Conservation (phyloP, 2,329 filamentous ascomycete species). For the Xylaria sp. region DNA sequence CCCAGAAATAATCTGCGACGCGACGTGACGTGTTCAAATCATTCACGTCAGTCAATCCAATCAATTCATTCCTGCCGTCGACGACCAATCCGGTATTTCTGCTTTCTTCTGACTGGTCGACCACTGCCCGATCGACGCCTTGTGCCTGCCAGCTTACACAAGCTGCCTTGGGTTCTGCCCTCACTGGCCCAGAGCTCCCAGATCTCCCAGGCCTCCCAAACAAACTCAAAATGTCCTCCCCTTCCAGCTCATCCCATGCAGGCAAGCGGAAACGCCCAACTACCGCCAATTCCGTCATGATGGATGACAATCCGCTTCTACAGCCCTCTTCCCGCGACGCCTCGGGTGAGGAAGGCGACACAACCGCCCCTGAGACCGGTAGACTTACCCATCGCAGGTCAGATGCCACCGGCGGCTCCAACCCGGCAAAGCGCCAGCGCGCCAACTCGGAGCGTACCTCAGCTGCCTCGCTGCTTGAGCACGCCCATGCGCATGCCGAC, state of each 20-base stretch:
- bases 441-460: conserved; percentile 62
- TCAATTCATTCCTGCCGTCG: conserved; percentile 10
- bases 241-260: conserved; percentile 57
- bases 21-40: conserved; percentile 20
- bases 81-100: conserved; percentile 2
- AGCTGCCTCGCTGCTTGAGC: conserved; percentile 52
- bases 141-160: conserved; percentile 1
- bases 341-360: conserved; percentile 80
- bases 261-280: conserved; percentile 83
- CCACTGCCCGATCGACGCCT: background rate
- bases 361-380: conserved; percentile 67
- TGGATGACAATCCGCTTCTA: conserved; percentile 63
- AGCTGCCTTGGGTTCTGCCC: background rate
- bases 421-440: conserved; percentile 79
- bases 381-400: conserved; percentile 64
- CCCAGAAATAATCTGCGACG: background rate
- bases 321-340: conserved; percentile 81
- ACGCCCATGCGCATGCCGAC: conserved; percentile 38
- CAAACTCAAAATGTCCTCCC: conserved; percentile 61
- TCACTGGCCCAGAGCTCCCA: background rate
- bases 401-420: conserved; percentile 47
- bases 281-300: conserved; percentile 55
- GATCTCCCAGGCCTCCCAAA: too few species aligned
- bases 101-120: background rate
- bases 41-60: background rate